A percentile compares a stretch with the other conserved stretches of the same genome.
Conservation (phyloP, 208 protist genomes). For the Crithidia acanthocephali region DNA sequence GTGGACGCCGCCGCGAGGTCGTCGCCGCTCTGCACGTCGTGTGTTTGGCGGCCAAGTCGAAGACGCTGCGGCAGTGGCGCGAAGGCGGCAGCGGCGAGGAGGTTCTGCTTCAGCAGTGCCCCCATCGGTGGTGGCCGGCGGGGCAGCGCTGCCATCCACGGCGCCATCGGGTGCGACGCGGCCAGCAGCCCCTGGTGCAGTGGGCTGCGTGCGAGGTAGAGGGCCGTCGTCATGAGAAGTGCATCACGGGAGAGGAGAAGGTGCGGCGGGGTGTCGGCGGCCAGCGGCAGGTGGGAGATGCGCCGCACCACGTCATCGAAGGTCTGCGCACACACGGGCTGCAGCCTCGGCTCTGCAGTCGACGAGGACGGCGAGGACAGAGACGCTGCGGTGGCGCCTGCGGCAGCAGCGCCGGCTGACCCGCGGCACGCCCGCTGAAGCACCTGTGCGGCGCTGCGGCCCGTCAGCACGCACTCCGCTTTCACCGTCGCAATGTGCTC, state of each 20-base stretch:
- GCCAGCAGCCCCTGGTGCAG: slow-evolving; percentile 12
- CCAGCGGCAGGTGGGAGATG: slow-evolving; percentile 16
- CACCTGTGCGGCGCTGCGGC: slow-evolving; percentile 40
- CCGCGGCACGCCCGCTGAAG: slow-evolving; percentile 34
- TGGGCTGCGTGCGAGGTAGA: slow-evolving; percentile 51
- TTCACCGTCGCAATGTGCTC: slow-evolving; percentile 62
- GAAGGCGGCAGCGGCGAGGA: slow-evolving; percentile 21
- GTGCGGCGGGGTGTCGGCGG: slow-evolving; percentile 18
- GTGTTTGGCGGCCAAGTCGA: slow-evolving; percentile 41
- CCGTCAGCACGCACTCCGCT: slow-evolving; percentile 52
- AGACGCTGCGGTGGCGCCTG: neutral
- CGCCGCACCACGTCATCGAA: slow-evolving; percentile 29
- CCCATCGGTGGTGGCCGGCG: slow-evolving; percentile 66
- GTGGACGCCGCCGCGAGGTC: slow-evolving; percentile 25
- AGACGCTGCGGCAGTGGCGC: slow-evolving; percentile 58
- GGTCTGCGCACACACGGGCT: slow-evolving; percentile 23
- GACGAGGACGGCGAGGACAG: neutral
- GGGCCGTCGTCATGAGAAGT: slow-evolving; percentile 53
- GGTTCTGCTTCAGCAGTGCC: slow-evolving; percentile 38
- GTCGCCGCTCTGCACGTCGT: slow-evolving; percentile 28
- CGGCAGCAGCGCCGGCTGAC: neutral
- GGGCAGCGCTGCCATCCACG: slow-evolving; percentile 56
- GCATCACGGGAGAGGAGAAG: slow-evolving; percentile 63
- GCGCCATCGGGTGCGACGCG: slow-evolving; percentile 27
- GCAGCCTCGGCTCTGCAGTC: neutral